A percentile compares a stretch with the other conserved stretches of the same genome.
Evolutionary conservation across 352 stramenopile species (phyloP).

Genomic region (Globisporangium solare): DNA sequence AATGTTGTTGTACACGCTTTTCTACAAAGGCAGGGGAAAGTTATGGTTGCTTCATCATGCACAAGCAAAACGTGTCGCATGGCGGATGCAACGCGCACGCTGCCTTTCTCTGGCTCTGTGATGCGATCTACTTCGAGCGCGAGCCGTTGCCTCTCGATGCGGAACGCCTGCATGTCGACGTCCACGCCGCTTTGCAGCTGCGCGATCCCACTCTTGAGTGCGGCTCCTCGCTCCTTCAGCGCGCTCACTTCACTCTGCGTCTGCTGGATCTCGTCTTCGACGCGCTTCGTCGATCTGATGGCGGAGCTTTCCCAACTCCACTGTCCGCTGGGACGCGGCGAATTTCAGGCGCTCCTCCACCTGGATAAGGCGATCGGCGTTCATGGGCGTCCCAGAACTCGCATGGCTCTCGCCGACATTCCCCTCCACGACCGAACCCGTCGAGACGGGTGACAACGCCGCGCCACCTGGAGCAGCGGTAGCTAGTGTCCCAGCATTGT

Average conservation of each 20-base stretch:
- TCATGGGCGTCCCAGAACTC: background rate
- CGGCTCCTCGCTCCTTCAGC: slow-evolving; percentile 30
- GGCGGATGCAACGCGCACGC: slow-evolving; percentile 15
- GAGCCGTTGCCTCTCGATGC: slow-evolving; percentile 42
- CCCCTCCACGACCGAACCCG: too few species aligned
- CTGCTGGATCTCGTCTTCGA: slow-evolving; percentile 33
- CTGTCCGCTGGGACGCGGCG: slow-evolving; percentile 34
- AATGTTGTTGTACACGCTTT: slow-evolving; percentile 35
- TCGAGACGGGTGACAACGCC: background rate
- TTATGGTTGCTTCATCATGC: background rate
- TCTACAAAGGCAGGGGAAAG: background rate
- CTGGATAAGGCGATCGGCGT: slow-evolving; percentile 45
- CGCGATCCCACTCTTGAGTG: slow-evolving; percentile 35
- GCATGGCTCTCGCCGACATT: too few species aligned
- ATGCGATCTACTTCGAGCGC: slow-evolving; percentile 45
- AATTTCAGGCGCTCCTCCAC: slow-evolving; percentile 72
- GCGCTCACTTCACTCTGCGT: slow-evolving; percentile 32
- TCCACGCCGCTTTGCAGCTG: slow-evolving; percentile 42
- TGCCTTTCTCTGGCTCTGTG: slow-evolving; percentile 30
- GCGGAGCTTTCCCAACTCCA: slow-evolving; percentile 50
- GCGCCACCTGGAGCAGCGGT: background rate
- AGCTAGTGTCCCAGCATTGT: background rate
- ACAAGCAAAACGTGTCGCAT: background rate
- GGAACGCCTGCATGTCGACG: slow-evolving; percentile 37
- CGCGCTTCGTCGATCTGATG: slow-evolving; percentile 30